Base-by-base conservation (phyloP, 352 stramenopile species). In the Aphanomyces cochlioides region DNA sequence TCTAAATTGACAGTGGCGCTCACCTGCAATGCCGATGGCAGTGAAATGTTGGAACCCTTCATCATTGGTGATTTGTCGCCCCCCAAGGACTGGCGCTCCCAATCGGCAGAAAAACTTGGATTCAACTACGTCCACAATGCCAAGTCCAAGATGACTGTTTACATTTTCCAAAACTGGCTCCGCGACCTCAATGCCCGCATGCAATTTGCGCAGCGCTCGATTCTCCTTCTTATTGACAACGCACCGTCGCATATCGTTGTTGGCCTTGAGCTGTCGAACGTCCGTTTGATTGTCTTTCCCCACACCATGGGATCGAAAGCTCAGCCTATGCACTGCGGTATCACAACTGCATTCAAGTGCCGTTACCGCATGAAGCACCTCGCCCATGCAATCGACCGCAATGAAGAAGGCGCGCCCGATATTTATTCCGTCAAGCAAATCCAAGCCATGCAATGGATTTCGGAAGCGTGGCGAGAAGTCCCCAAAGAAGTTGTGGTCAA, bases 381-480 rank as follows among this genome's bases (percentile, higher is more conserved):
- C 37, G 90, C 84, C 60, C 74, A 92, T 17, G 87, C 87, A 36
- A 92, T 95, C 65, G 87, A 95, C 66, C 87, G 90, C 66, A 71
- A 90, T 15, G 87, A 95, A 39, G 87, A 93, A 61, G 87, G 85
- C 0, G 73, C 90, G 7, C 79, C 80, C 57, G 80, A 93, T 38
- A 83, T 93, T 53, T 95, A 95, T 70, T 79, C 78, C 53, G 81
- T 93, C 69, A 95, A 82, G 63, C 87, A 95, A 77, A 79, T 95
- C 41, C 85, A 95, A 72, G 87, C 85, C 12, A 95, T 95, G 87
- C 82, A 77, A 56, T 95, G 87, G 87, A 88, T 95, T 69, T 87
- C 85, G 3, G 87, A 94, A 67, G 78, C 82, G 57, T 94, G 87
- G 87, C 87, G 90, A 66, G 81, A 92, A 68, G 89, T 78, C 36